phyloP scores from a whole-genome alignment of 371 early-diverging fungal genomes.

The Encephalitozoon intestinalis region DNA sequence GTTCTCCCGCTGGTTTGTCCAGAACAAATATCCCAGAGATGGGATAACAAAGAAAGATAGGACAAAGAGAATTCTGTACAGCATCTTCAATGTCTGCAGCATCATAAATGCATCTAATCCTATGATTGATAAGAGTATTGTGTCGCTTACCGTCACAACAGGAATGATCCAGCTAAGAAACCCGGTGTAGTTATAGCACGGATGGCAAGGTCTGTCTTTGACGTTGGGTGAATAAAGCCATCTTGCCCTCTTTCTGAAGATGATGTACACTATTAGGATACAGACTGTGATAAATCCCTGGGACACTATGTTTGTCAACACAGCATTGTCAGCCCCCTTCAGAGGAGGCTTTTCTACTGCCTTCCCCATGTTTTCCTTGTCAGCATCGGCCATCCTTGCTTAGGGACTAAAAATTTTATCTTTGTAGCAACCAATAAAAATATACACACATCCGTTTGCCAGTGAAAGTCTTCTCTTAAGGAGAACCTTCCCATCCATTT shows the following conservation, averaged over 20 bases:
- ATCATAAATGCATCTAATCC: slow-evolving; percentile 62
- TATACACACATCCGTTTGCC: background rate
- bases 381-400: background rate
- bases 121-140: slow-evolving; percentile 50
- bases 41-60: slow-evolving; percentile 48
- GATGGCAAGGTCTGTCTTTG: slow-evolving; percentile 52
- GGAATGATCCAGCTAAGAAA: slow-evolving; percentile 58
- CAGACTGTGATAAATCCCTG: slow-evolving; percentile 33
- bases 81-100: slow-evolving; percentile 59
- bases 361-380: background rate
- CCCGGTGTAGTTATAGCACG: slow-evolving; percentile 53
- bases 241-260: slow-evolving; percentile 50
- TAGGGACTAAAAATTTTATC: slow-evolving; percentile 16
- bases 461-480: background rate
- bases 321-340: slow-evolving; percentile 41
- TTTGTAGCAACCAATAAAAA: background rate
- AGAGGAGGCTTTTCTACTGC: background rate
- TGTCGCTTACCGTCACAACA: slow-evolving; percentile 51
- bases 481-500: background rate
- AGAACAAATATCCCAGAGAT: slow-evolving; percentile 46
- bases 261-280: slow-evolving; percentile 44
- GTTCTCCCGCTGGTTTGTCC: background rate
- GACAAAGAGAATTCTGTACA: slow-evolving; percentile 53
- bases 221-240: slow-evolving; percentile 60
- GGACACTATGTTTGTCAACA: slow-evolving; percentile 44